Conservation (phyloP, 1,284 basidiomycete species). For the Ceratobasidium sp. region DNA sequence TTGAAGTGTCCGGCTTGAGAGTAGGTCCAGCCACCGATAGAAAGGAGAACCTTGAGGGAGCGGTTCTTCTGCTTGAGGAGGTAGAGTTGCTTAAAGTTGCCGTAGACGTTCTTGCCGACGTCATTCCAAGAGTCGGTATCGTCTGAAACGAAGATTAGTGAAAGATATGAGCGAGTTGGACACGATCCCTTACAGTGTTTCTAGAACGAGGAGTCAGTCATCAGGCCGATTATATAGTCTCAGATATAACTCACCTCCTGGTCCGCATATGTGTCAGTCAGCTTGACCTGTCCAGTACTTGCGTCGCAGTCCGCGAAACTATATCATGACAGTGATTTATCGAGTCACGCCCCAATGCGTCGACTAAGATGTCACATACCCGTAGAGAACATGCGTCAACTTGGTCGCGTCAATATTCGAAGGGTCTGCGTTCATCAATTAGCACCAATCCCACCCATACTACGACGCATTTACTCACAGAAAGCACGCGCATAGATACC, state of each 20-base stretch:
- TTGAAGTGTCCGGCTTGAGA: slow-evolving; percentile 74
- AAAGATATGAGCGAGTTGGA: slow-evolving; percentile 52
- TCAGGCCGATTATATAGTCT: neutral
- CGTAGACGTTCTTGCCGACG: slow-evolving; percentile 67
- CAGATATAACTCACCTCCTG: slow-evolving; percentile 67
- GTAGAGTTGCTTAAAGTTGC: slow-evolving; percentile 86
- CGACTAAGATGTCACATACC: slow-evolving; percentile 50
- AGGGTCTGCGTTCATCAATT: slow-evolving; percentile 63
- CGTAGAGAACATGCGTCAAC: slow-evolving; percentile 84
- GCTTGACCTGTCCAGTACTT: slow-evolving; percentile 71
- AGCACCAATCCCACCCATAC: neutral
- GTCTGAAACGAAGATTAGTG: slow-evolving; percentile 51
- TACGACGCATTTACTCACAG: slow-evolving; percentile 22
- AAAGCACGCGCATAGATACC: slow-evolving; percentile 43
- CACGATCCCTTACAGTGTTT: slow-evolving; percentile 74
- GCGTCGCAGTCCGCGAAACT: slow-evolving; percentile 82
- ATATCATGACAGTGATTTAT: neutral
- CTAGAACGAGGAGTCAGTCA: slow-evolving; percentile 56
- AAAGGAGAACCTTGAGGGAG: slow-evolving; percentile 81
- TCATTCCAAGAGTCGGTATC: slow-evolving; percentile 66
- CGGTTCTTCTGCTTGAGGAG: slow-evolving; percentile 80
- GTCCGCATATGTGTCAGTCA: slow-evolving; percentile 88
- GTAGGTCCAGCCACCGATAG: slow-evolving; percentile 82
- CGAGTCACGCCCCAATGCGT: neutral
- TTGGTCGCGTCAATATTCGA: slow-evolving; percentile 67